Evolutionary conservation across 768 basidiomycete species (phyloP).

Genomic region (Polyporus arcularius): DNA sequence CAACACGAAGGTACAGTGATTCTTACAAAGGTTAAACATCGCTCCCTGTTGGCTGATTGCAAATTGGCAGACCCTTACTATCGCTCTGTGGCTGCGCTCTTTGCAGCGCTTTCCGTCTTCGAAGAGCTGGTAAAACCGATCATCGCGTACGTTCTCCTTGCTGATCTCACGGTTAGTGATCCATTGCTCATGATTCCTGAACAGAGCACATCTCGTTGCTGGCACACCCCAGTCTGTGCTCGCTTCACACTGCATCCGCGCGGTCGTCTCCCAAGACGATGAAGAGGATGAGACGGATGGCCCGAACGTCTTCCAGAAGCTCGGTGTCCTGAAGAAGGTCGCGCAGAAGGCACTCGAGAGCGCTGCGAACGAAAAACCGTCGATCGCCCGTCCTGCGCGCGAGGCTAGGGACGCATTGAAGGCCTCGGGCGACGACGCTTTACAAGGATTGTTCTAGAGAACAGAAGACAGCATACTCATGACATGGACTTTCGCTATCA

Average conservation of each 20-base stretch:
- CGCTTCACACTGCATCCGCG: constrained; percentile 60
- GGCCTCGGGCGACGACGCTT: constrained; percentile 17
- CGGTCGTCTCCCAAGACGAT: constrained; percentile 53
- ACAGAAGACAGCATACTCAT: background rate
- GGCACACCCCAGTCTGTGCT: constrained; percentile 70
- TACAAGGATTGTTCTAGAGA: constrained; percentile 20
- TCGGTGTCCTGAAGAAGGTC: constrained; percentile 60
- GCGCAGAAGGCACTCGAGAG: constrained; percentile 76
- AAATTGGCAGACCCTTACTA: constrained; percentile 61
- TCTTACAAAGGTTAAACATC: background rate
- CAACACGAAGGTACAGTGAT: constrained; percentile 56
- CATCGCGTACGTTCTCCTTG: constrained; percentile 55
- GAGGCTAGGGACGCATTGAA: constrained; percentile 76
- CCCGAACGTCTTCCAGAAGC: constrained; percentile 64
- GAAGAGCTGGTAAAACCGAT: constrained; percentile 65
- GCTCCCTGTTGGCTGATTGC: background rate
- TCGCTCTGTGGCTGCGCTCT: constrained; percentile 61
- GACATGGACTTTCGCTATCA: background rate
- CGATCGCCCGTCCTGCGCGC: constrained; percentile 76
- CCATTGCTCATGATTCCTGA: background rate
- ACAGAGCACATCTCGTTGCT: constrained; percentile 60
- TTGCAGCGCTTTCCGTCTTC: constrained; percentile 63
- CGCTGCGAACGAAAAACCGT: constrained; percentile 65
- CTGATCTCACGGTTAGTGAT: background rate
- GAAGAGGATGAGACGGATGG: constrained; percentile 33